Base-by-base conservation (phyloP, 495 filamentous ascomycete genomes). In the Aspergillus mulundensis region DNA sequence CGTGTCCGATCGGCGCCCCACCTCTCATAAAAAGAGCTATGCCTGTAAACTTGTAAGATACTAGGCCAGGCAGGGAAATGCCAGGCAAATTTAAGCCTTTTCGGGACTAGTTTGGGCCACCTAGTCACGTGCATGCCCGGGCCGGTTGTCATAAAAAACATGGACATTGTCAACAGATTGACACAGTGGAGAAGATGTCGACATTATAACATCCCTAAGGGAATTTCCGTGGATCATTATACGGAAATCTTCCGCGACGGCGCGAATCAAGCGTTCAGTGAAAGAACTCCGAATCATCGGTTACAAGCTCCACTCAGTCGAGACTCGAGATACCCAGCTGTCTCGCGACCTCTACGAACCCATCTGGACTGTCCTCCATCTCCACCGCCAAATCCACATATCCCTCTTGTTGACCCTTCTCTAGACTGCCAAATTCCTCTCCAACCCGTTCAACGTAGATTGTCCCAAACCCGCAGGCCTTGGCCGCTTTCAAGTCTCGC, bases 401-500 rank as follows among this genome's bases (percentile, higher is more conserved):
- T 5, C 72, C 76, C 57, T 79, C 82, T 50, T 72, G 72, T 46
- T 78, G 75, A 41, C 75, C 72, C 61, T 80, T 68, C 3, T 83
- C 81, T 11, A 52, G 21, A 15, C 60, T 58, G 80, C 81, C 85
- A n/a, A 69, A 68, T 69, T 90, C 88, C 68, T 93, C 89, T 32
- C 65, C 56, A 14, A 69, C 66, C 51, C 87, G 72, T 72, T 87
- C 88, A n/a, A 92, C 83, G 70, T 90, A 94, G 36, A 95, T 78
- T 0, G 86, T 87, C 64, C 78, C 71, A 46, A 91, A 73, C 0
- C 89, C 89, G 41, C 71, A 74, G 11, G 55, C 64, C 64, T 83
- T 84, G 12, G 88, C 89, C 0, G 81, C 87, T 45, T 81, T 76
- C 56, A 92, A 62, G 63, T 92, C 89, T 12, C 56, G 61, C 45